These are phyloP conservation scores for Aquanectria penicillioides DNA, from an alignment of 2,329 filamentous ascomycete species.

Conservation along the genomic window DNA sequence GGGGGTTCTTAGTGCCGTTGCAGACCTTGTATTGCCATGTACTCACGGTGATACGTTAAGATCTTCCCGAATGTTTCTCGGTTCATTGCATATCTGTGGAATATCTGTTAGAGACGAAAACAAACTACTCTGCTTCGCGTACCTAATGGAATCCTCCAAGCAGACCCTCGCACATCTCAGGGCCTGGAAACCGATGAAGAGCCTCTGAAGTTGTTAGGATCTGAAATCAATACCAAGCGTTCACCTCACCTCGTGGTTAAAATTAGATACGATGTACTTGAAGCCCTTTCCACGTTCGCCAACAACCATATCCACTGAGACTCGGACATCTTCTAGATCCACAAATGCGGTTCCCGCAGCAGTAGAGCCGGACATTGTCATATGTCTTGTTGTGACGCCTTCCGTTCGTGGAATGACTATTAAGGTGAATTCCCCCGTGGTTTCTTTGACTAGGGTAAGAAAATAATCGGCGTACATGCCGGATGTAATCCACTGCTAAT, in stretches of 20 bases:
- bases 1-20: background rate
- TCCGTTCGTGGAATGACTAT: slow-evolving; percentile 2
- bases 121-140: background rate
- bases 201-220: background rate
- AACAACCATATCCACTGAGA: slow-evolving; percentile 3
- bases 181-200: slow-evolving; percentile 15
- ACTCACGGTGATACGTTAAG: slow-evolving; percentile 7
- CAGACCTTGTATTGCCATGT: too few relatives aligned
- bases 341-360: slow-evolving; percentile 11
- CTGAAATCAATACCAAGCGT: background rate
- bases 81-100: slow-evolving; percentile 10
- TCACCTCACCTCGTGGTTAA: slow-evolving; percentile 11
- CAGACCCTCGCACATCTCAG: slow-evolving; percentile 15
- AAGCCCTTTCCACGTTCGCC: slow-evolving; percentile 8
- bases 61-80: slow-evolving; percentile 18
- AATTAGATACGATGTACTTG: slow-evolving; percentile 15
- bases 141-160: slow-evolving; percentile 15
- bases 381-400: slow-evolving; percentile 14
- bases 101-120: background rate
- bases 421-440: background rate
- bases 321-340: slow-evolving; percentile 4
- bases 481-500: slow-evolving; percentile 15
- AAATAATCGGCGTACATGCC: slow-evolving; percentile 22
- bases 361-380: slow-evolving; percentile 14
- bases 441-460: slow-evolving; percentile 8